Percentiles rank a stretch among this genome's conserved stretches.
Conservation (phyloP, 1,139 yeast species). For the Zygoascus sp. region DNA sequence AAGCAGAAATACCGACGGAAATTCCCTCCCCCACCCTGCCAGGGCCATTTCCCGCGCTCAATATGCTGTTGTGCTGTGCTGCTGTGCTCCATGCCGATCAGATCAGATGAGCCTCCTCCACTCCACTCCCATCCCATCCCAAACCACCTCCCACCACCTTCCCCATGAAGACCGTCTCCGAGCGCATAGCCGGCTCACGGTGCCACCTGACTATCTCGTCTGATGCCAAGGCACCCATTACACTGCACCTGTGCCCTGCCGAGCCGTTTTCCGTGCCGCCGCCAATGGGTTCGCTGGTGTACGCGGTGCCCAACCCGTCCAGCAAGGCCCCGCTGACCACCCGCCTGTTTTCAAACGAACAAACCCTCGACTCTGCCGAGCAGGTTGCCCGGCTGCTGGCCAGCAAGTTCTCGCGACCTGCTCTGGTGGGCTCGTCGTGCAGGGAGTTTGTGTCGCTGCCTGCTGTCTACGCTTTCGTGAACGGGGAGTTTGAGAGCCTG, state of each 20-base stretch:
- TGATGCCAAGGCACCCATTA: slow-evolving; percentile 13
- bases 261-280: slow-evolving; percentile 11
- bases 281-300: slow-evolving; percentile 27
- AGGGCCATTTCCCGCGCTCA: too few species aligned
- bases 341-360: slow-evolving; percentile 17
- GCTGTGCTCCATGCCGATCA: neutral
- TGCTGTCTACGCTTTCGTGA: slow-evolving; percentile 7
- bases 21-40: too few species aligned
- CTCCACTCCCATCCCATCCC: neutral
- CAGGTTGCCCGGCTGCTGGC: slow-evolving; percentile 20
- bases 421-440: slow-evolving; percentile 19
- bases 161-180: slow-evolving; percentile 6
- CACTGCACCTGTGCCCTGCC: slow-evolving; percentile 13
- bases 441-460: slow-evolving; percentile 11
- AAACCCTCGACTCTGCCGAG: slow-evolving; percentile 22
- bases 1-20: too few species aligned
- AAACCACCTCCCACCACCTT: neutral
- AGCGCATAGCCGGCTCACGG: slow-evolving; percentile 4
- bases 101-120: neutral
- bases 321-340: slow-evolving; percentile 13
- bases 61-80: too few species aligned
- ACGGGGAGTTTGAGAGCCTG: neutral
- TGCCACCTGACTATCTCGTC: slow-evolving; percentile 17
- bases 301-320: slow-evolving; percentile 19
- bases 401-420: slow-evolving; percentile 20